Evolutionary conservation across 164 flowering plant genomes (phyloP), one percentile per base, ranked within the genome.

Genomic region (Liriodendron chinense): DNA sequence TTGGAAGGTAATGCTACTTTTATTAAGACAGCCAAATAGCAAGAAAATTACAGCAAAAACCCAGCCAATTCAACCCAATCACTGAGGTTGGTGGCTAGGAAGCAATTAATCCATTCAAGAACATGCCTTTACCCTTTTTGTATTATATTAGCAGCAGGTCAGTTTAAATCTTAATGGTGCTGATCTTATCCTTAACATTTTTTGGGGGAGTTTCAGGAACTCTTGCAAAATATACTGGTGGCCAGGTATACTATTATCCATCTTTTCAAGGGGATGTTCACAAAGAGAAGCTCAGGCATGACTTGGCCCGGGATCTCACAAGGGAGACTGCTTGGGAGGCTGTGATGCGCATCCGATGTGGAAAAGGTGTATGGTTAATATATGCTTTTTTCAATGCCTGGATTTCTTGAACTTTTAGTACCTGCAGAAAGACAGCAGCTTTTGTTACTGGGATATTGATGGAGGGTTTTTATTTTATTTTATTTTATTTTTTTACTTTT

Each of bases 261-360:
- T 82, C 81, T 69, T 94, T 94, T 80, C 90, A 87, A 69, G 82
- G 89, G 69, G 73, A 80, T 63, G 66, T 78, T 77, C 98, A 96
- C 62, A 78, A 80, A 77, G 96, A 90, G 73, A 94, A 87, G 85
- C 81, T 96, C 83, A 88, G 85, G 72, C 87, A 91, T 82, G 99
- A 96, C 79, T 80, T 94, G 72, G 68, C 91, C 50, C 87, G 99
- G 82, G 98, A 96, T 83, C 97, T 96, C 67, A 92, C 92, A 1
- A 87, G 98, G 81, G 99, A 96, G 83, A 96, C 98, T 72, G 98
- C 98, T 12, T 96, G 99, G 99, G 99, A 94, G 84, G 89, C 98
- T 77, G 97, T 94, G 53, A 87, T 96, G 98, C 99, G 98, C 47
- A 84, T 96, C 75, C 85, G 98, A 89, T 96, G 98, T 85, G 99